Base-by-base conservation (phyloP, 768 basidiomycete genomes). In the Auricularia heimuer region DNA sequence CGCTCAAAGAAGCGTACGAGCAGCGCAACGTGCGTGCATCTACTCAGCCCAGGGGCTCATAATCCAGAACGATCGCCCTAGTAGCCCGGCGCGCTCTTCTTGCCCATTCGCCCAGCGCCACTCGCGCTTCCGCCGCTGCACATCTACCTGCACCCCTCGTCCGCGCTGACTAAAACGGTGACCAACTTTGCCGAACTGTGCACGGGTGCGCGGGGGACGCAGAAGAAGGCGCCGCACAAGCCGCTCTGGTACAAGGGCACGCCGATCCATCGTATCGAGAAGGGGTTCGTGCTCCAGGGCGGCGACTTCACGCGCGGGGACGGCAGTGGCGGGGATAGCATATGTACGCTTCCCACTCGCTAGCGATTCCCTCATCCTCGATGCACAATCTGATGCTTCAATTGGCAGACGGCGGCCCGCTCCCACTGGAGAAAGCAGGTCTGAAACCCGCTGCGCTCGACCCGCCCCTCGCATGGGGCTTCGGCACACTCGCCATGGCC, bases 291-390 rank as follows among this genome's bases (percentile, higher is more conserved):
- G 3, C 79, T 80, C 1, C 83, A 85, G 68, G 79, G 80, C n/a
- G 82, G 82, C 4, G 82, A 85, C 68, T 73, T 83, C 45, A 82
- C 82, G 24, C 70, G 82, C 54, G 77, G 78, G 4, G 83, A 84
- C 68, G 83, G 83, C 39, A 78, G 76, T 62, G 81, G 82, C 1
- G 83, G 83, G 14, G 83, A 84, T 79, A 60, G 56, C 29, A 60
- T 60, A 29, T 60, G 79, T 83, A 71, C 67, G 74, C 54, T 54
- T 35, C 63, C 47, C 39, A 36, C 47, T 47, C 8, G 10, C 63
- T 54, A 36, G 45, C 36, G 36, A 36, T 63, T 56, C n/a, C 24
- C 47, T 35, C 29, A 29, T 42, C 2, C 12, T 2, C 39, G 1
- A 2, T 42, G 12, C 39, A 3, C 39, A 42, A 7, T 7, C 8